These are phyloP conservation scores for Rhododendron mucronatum DNA, from an alignment of 148 eudicot genomes.

Conservation along the genomic window DNA sequence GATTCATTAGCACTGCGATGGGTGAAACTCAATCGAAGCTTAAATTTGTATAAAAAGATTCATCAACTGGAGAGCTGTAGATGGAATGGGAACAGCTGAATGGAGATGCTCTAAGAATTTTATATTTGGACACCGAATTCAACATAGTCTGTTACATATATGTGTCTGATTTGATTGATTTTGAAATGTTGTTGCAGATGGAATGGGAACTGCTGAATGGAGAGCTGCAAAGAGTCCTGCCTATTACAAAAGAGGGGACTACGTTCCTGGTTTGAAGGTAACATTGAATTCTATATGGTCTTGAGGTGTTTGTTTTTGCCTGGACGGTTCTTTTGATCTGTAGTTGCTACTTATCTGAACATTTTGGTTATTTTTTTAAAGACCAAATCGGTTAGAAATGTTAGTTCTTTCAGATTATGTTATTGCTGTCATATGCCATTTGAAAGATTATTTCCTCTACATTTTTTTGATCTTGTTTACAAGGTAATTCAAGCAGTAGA, in stretches of 20 bases:
- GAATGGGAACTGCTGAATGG: conserved; percentile 99
- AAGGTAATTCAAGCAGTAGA: neutral
- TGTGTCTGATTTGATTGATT: conserved; percentile 4
- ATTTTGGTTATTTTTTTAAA: neutral
- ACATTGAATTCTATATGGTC: neutral
- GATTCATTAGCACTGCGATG: neutral
- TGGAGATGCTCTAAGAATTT: neutral
- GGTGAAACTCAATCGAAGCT: neutral
- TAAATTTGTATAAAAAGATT: neutral
- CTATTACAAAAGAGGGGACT: conserved; percentile 97
- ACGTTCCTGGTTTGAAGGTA: conserved; percentile 97
- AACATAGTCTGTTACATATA: neutral
- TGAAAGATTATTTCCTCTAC: neutral
- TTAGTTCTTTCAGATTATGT: neutral
- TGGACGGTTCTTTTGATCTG: neutral
- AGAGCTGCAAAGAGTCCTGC: conserved; percentile 95
- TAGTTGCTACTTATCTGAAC: neutral
- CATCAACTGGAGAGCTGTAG: neutral
- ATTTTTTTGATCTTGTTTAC: neutral
- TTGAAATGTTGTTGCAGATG: conserved; percentile 45
- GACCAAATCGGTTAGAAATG: neutral
- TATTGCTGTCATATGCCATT: neutral
- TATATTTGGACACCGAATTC: neutral
- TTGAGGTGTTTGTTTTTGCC: neutral
- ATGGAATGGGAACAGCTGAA: neutral